Conservation (phyloP, 495 filamentous ascomycete species). For the Talaromyces liani region DNA sequence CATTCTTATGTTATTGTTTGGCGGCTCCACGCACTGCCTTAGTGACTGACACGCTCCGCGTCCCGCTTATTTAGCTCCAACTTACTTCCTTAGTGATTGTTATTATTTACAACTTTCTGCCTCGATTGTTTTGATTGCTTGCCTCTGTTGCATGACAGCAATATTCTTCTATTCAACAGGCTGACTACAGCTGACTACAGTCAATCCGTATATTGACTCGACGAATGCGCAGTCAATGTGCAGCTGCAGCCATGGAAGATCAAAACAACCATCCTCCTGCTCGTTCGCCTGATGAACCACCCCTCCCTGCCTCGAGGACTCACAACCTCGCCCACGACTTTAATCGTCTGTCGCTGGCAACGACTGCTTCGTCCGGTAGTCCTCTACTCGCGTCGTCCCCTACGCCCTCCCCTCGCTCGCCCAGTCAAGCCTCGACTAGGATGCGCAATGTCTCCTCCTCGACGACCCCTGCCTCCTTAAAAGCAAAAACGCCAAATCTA, state of each 20-base stretch:
- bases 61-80: slow-evolving; percentile 7
- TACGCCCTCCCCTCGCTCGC: slow-evolving; percentile 16
- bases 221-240: slow-evolving; percentile 16
- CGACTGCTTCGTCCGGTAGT: slow-evolving; percentile 26
- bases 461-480: slow-evolving; percentile 18
- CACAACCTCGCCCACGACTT: slow-evolving; percentile 37
- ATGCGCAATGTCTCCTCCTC: slow-evolving; percentile 18
- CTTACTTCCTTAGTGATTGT: not conserved
- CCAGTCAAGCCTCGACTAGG: slow-evolving; percentile 12
- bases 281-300: slow-evolving; percentile 25
- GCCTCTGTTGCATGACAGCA: not conserved
- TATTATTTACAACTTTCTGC: not conserved
- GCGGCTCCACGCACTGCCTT: slow-evolving; percentile 2
- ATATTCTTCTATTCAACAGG: not conserved
- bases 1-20: not conserved
- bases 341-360: slow-evolving; percentile 14
- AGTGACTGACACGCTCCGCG: not conserved
- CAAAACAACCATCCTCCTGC: slow-evolving; percentile 11
- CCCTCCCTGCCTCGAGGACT: slow-evolving; percentile 38
- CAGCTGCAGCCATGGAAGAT: slow-evolving; percentile 15
- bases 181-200: not conserved
- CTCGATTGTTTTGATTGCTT: not conserved
- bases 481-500: slow-evolving; percentile 25
- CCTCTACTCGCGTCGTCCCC: slow-evolving; percentile 20
- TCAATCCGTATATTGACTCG: slow-evolving; percentile 23